Conservation (phyloP, 805 yeast species). For the Candida tibetensis region DNA sequence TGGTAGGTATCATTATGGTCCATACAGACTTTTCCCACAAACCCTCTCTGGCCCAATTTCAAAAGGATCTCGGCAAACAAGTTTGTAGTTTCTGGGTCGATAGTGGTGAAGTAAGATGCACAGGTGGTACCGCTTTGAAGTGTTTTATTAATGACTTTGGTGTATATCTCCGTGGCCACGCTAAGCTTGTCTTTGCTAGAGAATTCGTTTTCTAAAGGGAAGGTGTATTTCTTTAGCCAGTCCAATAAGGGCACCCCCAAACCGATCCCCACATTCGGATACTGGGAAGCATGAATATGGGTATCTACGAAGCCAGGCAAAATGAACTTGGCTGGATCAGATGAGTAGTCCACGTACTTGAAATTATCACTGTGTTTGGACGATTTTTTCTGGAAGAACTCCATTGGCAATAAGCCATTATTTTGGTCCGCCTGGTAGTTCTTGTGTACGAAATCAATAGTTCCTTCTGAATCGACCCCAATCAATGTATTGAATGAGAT, state of each 20-base stretch:
- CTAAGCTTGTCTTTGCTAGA: slow-evolving; percentile 20
- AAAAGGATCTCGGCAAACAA: slow-evolving; percentile 71
- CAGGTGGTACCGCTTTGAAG: slow-evolving; percentile 83
- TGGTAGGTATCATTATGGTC: slow-evolving; percentile 66
- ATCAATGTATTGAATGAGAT: slow-evolving; percentile 53
- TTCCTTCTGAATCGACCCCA: slow-evolving; percentile 61
- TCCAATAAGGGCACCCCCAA: slow-evolving; percentile 82
- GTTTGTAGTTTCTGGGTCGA: slow-evolving; percentile 73
- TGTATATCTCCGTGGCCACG: slow-evolving; percentile 62
- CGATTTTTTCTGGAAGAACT: slow-evolving; percentile 15
- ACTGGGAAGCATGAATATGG: slow-evolving; percentile 46
- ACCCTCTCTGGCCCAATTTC: slow-evolving; percentile 75
- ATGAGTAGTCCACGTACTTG: slow-evolving; percentile 26
- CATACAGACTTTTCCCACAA: slow-evolving; percentile 95
- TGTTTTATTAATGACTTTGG: slow-evolving; percentile 65
- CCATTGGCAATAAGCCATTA: slow-evolving; percentile 11
- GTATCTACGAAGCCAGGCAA: slow-evolving; percentile 52
- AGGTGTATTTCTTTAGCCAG: slow-evolving; percentile 86
- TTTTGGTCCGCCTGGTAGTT: slow-evolving; percentile 10
- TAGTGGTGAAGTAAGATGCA: slow-evolving; percentile 88
- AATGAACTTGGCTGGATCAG: slow-evolving; percentile 51
- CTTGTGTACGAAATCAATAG: slow-evolving; percentile 40
- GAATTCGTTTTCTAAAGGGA: slow-evolving; percentile 79
- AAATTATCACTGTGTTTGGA: slow-evolving; percentile 6
- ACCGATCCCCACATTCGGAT: slow-evolving; percentile 56